A percentile compares a stretch with the other conserved stretches of the same genome.
Evolutionary conservation across 2,329 filamentous ascomycete genomes (phyloP).

Genomic region (Sporothrix sp.): DNA sequence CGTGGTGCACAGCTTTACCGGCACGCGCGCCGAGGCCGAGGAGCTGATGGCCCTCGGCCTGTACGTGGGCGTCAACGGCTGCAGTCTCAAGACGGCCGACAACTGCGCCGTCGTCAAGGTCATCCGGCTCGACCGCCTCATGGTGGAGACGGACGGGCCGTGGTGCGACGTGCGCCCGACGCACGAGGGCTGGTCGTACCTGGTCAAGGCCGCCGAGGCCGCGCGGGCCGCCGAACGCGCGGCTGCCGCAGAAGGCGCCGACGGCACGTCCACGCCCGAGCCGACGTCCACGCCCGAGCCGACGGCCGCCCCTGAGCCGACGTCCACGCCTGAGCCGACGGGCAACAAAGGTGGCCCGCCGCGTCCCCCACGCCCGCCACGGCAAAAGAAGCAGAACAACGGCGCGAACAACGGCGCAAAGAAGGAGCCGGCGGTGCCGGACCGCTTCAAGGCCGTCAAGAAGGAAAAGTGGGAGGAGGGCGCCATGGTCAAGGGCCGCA

Average conservation of each 20-base stretch:
- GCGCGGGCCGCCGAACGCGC: constrained; percentile 19
- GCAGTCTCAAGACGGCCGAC: constrained; percentile 87
- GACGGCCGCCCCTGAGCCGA: no score
- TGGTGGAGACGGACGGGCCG: constrained; percentile 94
- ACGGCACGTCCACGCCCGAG: no score
- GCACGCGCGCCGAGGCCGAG: constrained; percentile 73
- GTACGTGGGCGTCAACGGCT: constrained; percentile 92
- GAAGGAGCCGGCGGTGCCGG: constrained; percentile 56
- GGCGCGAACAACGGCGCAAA: constrained; percentile 30
- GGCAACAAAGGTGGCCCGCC: no score
- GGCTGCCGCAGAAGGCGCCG: constrained; percentile 15
- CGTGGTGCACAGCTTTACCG: constrained; percentile 92
- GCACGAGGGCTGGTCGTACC: constrained; percentile 72
- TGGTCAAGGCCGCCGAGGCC: constrained; percentile 28
- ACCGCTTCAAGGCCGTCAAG: constrained; percentile 75
- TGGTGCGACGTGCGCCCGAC: constrained; percentile 93
- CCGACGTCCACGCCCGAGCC: no score
- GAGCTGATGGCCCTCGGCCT: constrained; percentile 66
- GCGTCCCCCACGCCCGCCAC: constrained; percentile 13
- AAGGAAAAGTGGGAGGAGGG: constrained; percentile 91
- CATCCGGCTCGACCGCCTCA: constrained; percentile 68
- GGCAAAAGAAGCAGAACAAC: constrained; percentile 18
- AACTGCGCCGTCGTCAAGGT: constrained; percentile 77
- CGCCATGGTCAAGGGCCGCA: constrained; percentile 85
- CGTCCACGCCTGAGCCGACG: no score